phyloP scores from a whole-genome alignment of 2,329 filamentous ascomycete genomes.

The Dothideomycetes sp. region DNA sequence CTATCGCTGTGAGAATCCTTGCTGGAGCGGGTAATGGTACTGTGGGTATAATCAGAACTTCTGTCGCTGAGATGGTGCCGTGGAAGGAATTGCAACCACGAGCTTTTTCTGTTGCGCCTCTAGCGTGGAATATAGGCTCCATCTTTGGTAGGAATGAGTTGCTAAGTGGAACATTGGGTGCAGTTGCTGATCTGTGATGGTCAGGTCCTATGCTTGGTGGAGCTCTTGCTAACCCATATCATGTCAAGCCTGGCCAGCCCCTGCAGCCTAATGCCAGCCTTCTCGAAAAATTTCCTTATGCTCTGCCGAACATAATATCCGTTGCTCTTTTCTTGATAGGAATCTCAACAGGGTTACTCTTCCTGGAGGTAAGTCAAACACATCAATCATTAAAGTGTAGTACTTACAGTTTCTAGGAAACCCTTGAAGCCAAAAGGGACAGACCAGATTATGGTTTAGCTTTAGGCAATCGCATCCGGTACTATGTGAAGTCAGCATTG shows the following conservation, averaged over 20 bases:
- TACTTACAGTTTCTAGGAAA: slow-evolving; percentile 49
- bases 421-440: slow-evolving; percentile 61
- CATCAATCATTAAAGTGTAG: neutral
- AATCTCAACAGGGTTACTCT: slow-evolving; percentile 63
- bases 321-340: slow-evolving; percentile 70
- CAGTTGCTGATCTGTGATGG: too few species aligned
- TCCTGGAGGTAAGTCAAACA: slow-evolving; percentile 51
- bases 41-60: slow-evolving; percentile 68
- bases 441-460: slow-evolving; percentile 65
- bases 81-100: slow-evolving; percentile 76
- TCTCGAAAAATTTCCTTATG: slow-evolving; percentile 70
- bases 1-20: slow-evolving; percentile 67
- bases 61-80: slow-evolving; percentile 87
- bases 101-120: slow-evolving; percentile 88
- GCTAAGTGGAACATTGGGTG: too few species aligned
- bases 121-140: slow-evolving; percentile 79
- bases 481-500: slow-evolving; percentile 16
- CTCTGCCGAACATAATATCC: slow-evolving; percentile 72
- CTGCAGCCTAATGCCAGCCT: slow-evolving; percentile 44
- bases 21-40: slow-evolving; percentile 83
- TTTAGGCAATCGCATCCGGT: slow-evolving; percentile 57
- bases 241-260: slow-evolving; percentile 64
- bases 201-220: slow-evolving; percentile 80
- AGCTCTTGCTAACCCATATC: slow-evolving; percentile 69
- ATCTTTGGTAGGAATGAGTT: too few species aligned